These are phyloP conservation scores for Cubamyces lactineus DNA, from an alignment of 768 basidiomycete genomes.

Conservation along the genomic window DNA sequence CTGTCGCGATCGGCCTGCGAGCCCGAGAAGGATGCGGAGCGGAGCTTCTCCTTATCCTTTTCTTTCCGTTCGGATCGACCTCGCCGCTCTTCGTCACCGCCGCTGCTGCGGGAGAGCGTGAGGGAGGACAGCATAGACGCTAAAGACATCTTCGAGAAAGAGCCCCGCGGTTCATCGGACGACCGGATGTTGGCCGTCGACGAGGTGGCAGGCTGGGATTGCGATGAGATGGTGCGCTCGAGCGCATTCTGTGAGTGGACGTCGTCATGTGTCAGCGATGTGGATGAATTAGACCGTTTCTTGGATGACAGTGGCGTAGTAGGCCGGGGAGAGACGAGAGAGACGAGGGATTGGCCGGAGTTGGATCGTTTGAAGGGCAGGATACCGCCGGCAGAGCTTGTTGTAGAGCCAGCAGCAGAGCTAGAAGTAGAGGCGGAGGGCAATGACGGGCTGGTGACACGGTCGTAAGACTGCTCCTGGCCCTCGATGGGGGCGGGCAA, in stretches of 20 bases:
- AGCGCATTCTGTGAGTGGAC: slow-evolving; percentile 58
- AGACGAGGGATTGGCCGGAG: slow-evolving; percentile 33
- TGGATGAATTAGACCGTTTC: slow-evolving; percentile 36
- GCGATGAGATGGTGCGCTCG: slow-evolving; percentile 44
- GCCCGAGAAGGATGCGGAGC: slow-evolving; percentile 45
- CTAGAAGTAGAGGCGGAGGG: slow-evolving; percentile 27
- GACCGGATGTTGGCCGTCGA: slow-evolving; percentile 12
- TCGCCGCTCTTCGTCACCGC: slow-evolving; percentile 46
- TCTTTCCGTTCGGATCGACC: slow-evolving; percentile 53
- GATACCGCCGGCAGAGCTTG: slow-evolving; percentile 13
- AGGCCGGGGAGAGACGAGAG: slow-evolving; percentile 32
- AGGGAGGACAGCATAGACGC: slow-evolving; percentile 70
- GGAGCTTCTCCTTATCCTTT: slow-evolving; percentile 34
- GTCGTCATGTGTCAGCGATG: slow-evolving; percentile 42
- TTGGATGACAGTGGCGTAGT: slow-evolving; percentile 34
- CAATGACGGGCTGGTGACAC: slow-evolving; percentile 28
- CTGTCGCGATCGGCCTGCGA: slow-evolving; percentile 41
- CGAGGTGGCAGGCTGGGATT: slow-evolving; percentile 25
- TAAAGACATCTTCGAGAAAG: slow-evolving; percentile 67
- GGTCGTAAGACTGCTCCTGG: slow-evolving; percentile 35
- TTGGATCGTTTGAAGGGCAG: slow-evolving; percentile 32
- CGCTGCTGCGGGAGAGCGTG: slow-evolving; percentile 54
- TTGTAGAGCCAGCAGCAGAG: slow-evolving; percentile 14
- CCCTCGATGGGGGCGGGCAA: slow-evolving; percentile 38
- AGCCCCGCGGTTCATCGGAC: slow-evolving; percentile 34